Conservation (phyloP, 352 stramenopile genomes). For the Globisporangium spiculum region DNA sequence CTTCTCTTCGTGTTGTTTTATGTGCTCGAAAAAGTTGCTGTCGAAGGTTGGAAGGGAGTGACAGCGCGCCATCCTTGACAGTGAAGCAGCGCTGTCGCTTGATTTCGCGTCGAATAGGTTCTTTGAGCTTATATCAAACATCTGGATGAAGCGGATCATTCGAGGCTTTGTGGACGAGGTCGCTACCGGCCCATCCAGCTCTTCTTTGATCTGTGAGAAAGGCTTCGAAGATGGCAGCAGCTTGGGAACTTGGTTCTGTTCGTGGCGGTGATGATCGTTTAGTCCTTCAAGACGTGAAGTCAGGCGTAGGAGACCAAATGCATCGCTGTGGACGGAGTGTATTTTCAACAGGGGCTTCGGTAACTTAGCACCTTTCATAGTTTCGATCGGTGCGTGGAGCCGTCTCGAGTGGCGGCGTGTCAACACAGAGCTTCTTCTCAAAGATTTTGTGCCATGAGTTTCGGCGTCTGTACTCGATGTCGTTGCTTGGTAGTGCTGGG, state of each 20-base stretch:
- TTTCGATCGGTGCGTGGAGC: conserved; percentile 10
- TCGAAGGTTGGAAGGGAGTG: conserved; percentile 51
- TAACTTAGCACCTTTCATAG: neutral
- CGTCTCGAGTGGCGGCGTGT: conserved; percentile 18
- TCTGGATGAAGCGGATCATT: conserved; percentile 6
- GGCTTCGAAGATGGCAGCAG: neutral
- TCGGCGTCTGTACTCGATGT: neutral
- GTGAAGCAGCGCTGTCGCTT: neutral
- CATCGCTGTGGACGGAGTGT: conserved; percentile 16
- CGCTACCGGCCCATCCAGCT: neutral
- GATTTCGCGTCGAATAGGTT: neutral
- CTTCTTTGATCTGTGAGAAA: conserved; percentile 2
- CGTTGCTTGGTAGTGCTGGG: neutral
- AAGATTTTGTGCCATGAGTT: neutral
- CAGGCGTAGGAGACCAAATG: neutral
- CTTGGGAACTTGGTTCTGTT: conserved; percentile 5
- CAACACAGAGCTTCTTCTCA: conserved; percentile 11
- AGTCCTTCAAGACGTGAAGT: neutral
- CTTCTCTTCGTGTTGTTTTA: conserved; percentile 26
- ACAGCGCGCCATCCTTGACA: conserved; percentile 33
- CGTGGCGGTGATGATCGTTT: neutral
- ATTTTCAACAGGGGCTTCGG: conserved; percentile 3
- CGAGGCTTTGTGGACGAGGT: neutral
- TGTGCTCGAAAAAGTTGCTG: conserved; percentile 32
- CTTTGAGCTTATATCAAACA: neutral